phyloP scores from a whole-genome alignment of 306 rosid species.

The Vigna radiata region DNA sequence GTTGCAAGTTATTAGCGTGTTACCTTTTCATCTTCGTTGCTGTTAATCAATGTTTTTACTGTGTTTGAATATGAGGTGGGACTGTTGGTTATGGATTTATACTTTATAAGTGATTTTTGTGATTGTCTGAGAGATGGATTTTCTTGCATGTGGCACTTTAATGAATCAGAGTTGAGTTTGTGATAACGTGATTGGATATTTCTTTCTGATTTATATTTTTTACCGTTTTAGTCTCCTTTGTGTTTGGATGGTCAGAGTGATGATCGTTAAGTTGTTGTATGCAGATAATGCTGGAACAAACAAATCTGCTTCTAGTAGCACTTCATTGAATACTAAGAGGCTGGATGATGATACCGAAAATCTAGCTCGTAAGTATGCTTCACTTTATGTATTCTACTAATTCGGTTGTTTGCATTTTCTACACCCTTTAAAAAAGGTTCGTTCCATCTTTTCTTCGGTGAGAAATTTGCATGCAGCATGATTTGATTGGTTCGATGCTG shows the following conservation, averaged over 20 bases:
- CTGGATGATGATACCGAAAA: slow-evolving; percentile 87
- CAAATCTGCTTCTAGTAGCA: slow-evolving; percentile 83
- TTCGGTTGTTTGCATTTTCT: neutral
- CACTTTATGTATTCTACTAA: neutral
- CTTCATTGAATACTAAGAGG: slow-evolving; percentile 85
- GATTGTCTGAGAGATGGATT: neutral
- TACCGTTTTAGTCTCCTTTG: neutral
- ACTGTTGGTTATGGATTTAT: neutral
- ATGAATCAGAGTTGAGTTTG: neutral
- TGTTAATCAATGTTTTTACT: neutral
- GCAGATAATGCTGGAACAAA: slow-evolving; percentile 73
- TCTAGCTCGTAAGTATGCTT: slow-evolving; percentile 69
- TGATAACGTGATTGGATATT: slow-evolving; percentile 2
- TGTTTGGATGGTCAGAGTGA: slow-evolving; percentile 2
- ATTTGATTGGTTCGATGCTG: neutral
- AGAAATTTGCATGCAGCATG: neutral
- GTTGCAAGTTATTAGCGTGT: neutral
- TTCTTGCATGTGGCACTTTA: neutral
- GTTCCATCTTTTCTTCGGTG: neutral
- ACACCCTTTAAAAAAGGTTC: neutral
- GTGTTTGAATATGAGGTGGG: slow-evolving; percentile 1
- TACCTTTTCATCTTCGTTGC: slow-evolving; percentile 1
- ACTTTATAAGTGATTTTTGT: neutral
- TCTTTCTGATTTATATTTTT: neutral
- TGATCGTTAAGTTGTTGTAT: slow-evolving; percentile 31